phyloP scores from a whole-genome alignment of 257 asterid genomes.

The Capsicum rhomboideum region DNA sequence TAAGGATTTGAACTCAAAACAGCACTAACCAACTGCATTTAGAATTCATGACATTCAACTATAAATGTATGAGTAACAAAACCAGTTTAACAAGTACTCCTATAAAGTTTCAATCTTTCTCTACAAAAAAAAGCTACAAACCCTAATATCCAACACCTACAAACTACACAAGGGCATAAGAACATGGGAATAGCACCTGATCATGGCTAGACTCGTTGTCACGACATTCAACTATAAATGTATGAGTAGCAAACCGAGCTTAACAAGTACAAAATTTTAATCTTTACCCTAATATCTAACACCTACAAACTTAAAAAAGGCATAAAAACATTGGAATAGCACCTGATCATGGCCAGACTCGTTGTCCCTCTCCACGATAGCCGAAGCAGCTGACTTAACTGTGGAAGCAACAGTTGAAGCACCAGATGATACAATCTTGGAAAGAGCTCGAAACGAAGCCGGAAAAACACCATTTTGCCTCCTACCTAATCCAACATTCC shows the following conservation, averaged over 20 bases:
- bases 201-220: conserved; percentile 16
- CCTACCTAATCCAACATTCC: conserved; percentile 14
- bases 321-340: not conserved
- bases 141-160: not conserved
- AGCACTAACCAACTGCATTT: not conserved
- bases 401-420: conserved; percentile 82
- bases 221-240: not conserved
- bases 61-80: not conserved
- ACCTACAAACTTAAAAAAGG: not conserved
- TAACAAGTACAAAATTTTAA: conserved; percentile 5
- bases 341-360: conserved; percentile 78
- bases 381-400: conserved; percentile 84
- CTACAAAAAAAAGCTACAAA: not conserved
- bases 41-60: not conserved
- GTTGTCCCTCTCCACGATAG: conserved; percentile 66
- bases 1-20: not conserved
- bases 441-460: conserved; percentile 58
- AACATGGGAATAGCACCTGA: conserved; percentile 37
- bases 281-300: not conserved
- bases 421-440: conserved; percentile 74
- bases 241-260: not conserved
- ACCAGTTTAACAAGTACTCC: not conserved
- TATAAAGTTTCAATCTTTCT: conserved; percentile 6
- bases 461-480: conserved; percentile 50
- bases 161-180: not conserved